Conservation (phyloP, 2,329 filamentous ascomycete genomes). For the Albifimbria verrucaria region DNA sequence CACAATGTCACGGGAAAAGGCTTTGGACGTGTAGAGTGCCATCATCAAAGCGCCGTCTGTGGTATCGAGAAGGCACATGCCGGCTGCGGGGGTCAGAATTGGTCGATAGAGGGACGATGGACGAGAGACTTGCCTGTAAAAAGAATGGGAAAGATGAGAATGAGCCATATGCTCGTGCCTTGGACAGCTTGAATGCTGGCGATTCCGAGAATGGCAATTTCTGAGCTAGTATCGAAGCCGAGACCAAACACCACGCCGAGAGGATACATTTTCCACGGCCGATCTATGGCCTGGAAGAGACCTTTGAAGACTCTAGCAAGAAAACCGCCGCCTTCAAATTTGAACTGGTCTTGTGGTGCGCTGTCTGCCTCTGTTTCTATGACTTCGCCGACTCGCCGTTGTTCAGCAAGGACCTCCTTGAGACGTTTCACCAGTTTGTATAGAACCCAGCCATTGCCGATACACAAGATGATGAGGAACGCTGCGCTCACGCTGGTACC, state of each 20-base stretch:
- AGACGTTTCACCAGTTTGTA: constrained; percentile 72
- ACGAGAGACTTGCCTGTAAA: constrained; percentile 68
- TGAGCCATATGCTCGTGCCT: constrained; percentile 90
- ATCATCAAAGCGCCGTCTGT: constrained; percentile 94
- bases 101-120: too few relatives aligned
- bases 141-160: constrained; percentile 83
- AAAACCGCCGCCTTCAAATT: constrained; percentile 74
- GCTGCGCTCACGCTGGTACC: constrained; percentile 83
- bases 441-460: constrained; percentile 84
- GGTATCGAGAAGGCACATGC: constrained; percentile 94
- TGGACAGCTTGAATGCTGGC: constrained; percentile 80
- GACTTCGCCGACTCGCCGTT: constrained; percentile 9
- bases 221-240: constrained; percentile 92
- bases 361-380: constrained; percentile 23
- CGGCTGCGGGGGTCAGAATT: constrained; percentile 46
- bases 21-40: constrained; percentile 79
- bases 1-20: constrained; percentile 76
- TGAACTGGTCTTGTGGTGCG: constrained; percentile 48
- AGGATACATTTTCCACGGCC: constrained; percentile 95
- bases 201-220: constrained; percentile 89
- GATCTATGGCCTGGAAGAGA: constrained; percentile 71
- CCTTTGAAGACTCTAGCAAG: constrained; percentile 68
- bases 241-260: constrained; percentile 85
- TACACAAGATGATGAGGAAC: constrained; percentile 77
- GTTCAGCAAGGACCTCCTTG: constrained; percentile 50